Base-by-base conservation (phyloP, 768 basidiomycete species). In the Mycena latifolia region DNA sequence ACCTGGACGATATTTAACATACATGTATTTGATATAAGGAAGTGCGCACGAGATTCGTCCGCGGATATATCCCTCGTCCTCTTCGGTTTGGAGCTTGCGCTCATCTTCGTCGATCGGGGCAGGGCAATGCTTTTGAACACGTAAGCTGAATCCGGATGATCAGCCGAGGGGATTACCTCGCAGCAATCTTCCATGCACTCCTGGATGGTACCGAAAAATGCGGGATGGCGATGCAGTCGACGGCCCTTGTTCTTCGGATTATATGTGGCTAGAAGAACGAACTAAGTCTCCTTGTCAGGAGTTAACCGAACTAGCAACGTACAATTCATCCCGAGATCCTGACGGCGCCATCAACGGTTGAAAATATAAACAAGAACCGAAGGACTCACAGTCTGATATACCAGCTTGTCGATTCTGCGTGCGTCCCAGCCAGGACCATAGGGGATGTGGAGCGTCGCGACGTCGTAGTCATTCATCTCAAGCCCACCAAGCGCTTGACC, bases 281-380 rank as follows among this genome's bases (percentile, higher is more conserved):
- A 35, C 8, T 35, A 35, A 35, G 33, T 35, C 33, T 35, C 33
- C 8, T 14, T 7, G 11, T 39, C 14, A 29, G 11, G 29, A 35
- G 35, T 14, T 18, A 25, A 27, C 18, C n/a, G 5, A 47, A 8
- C 9, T 25, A 48, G 48, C 33, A 33, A 64, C 81, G 60, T 69
- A 86, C 86, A 87, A 62, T 86, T 87, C 86, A 88, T 85, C 25
- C 87, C 85, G 31, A 88, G 76, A 74, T 88, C 87, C 85, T 86
- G 41, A 28, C 41, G 12, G 54, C n/a, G 2, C 3, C 18, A 35
- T 72, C 18, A 75, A 45, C 12, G 39, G 20, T 31, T 31, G 53
- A 65, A 59, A 45, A 8, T n/a, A n/a, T 17, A 25, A 24, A 58
- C 58, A 48, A 55, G n/a, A n/a, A 53, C 33, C 41, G n/a, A 47